Evolutionary conservation across 192 early-diverging fungal species (phyloP), one percentile per base, ranked within the genome.

Genomic region (Chytriomyces sp.): DNA sequence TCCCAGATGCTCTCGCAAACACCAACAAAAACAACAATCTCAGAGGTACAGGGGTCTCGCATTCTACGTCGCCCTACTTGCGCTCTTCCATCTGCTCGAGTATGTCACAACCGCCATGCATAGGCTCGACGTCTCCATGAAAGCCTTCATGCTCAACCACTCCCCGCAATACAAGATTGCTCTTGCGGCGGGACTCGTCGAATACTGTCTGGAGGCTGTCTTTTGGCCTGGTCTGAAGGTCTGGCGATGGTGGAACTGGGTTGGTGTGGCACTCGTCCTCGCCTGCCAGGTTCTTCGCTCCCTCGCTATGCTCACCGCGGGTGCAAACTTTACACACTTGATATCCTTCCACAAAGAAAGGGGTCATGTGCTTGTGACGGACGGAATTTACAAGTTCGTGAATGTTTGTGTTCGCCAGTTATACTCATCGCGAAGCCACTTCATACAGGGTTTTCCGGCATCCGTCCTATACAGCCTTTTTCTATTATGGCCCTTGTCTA

Each of bases 401-500:
- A 14, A 33, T 71, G 0, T 6, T 31, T 32, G 52, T 52, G 68
- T 38, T 67, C 28, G 33, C 37, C 52, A 52, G 26, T 64, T 74
- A 17, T 44, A 57, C 53, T 26, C 56, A 25, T 33, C 59, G n/a
- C n/a, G n/a, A 56, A 78, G 52, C 30, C 66, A 41, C 33, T 26
- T 66, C 52, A 28, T 37, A 30, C 39, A 3, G 39, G 41, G 75
- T 91, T 31, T 87, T 96, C 75, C 88, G 96, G 26, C 96, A 98
- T 73, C 96, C 96, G 12, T 91, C 94, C 12, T 98, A 98, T 70
- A 93, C 95, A 70, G 94, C 92, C 33, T 98, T 96, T 76, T 98
- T 92, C 72, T 91, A 92, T 75, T 98, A 94, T 94, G 94, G 88
- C 3, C 52, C 91, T 10, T 88, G 89, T 26, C 85, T 91, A 19